These are phyloP conservation scores for Verticillium tricorpus DNA, from an alignment of 2,329 filamentous ascomycete species.

Conservation along the genomic window DNA sequence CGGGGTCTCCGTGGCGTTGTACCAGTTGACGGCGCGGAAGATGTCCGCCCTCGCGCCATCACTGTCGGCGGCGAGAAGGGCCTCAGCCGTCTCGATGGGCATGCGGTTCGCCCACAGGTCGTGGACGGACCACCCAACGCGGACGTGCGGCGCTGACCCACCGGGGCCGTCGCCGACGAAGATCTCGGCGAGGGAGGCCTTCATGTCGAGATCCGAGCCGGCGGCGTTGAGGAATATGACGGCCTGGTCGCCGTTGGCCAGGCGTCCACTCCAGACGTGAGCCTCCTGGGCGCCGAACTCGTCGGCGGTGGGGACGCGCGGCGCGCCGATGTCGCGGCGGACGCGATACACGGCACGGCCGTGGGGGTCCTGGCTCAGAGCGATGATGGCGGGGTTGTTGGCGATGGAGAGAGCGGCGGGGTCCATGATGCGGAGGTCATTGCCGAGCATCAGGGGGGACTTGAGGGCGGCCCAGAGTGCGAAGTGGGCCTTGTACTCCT, in stretches of 20 bases:
- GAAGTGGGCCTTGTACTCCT: conserved; percentile 39
- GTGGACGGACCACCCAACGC: conserved; percentile 13
- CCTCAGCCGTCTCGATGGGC: conserved; percentile 10
- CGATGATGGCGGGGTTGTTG: conserved; percentile 18
- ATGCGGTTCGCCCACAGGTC: conserved; percentile 17
- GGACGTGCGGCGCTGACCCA: conserved; percentile 15
- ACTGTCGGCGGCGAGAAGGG: conserved; percentile 7
- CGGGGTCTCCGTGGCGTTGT: conserved; percentile 14
- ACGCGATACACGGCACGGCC: conserved; percentile 21
- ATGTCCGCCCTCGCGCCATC: conserved; percentile 3
- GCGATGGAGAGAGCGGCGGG: conserved; percentile 14
- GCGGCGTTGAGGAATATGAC: conserved; percentile 13
- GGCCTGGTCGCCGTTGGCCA: conserved; percentile 15
- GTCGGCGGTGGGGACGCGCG: conserved; percentile 19
- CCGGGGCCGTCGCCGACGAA: conserved; percentile 17
- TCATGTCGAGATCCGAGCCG: conserved; percentile 10
- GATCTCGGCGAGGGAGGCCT: conserved; percentile 14
- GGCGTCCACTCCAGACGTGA: conserved; percentile 23
- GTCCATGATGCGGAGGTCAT: conserved; percentile 24
- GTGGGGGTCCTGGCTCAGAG: conserved; percentile 29
- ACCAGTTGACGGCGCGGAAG: conserved; percentile 11
- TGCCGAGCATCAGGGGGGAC: conserved; percentile 38
- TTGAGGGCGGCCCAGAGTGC: conserved; percentile 43
- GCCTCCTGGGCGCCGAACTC: conserved; percentile 18
- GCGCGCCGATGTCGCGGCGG: conserved; percentile 26